Base-by-base conservation (phyloP, 2,329 filamentous ascomycete species). In the Fusarium armeniacum region DNA sequence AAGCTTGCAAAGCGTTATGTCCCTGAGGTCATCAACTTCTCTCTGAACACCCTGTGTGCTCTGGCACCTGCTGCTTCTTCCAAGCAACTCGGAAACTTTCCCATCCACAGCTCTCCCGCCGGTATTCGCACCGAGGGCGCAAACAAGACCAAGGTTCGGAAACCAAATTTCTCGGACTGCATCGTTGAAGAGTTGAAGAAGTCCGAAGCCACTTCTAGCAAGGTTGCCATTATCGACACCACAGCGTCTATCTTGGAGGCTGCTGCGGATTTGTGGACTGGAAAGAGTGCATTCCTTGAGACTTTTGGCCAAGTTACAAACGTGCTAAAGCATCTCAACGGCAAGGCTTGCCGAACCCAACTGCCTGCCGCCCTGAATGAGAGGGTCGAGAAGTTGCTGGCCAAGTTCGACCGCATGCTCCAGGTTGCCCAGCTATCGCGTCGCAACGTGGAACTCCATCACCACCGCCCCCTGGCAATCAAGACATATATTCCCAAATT, bases 401-500 rank as follows among this genome's bases (percentile, higher is more conserved):
- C 78, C 38, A 86, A 84, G 70, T 75, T 91, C 30, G 78, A 82
- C 38, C 81, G 83, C 44, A 85, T 89, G 75, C 82, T 93, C 64
- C 81, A 85, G 15, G 82, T 91, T 53, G 86, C 93, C 2, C 86
- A 85, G 44, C 84, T 91, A 22, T 81, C 85, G 43, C 93, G 94
- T 40, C 90, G 92, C 11, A 93, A 94, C 3, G 88, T 98, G 32
- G 88, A 93, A 75, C 88, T 99, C 5, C 96, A 99, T 82, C 87
- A 96, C 81, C 96, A 99, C 84, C 87, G 87, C 1, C 93, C 94
- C 0, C 86, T 97, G 4, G 91, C 96, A 24, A 97, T 98, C 83
- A 94, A 95, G 80, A 90, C 89, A 10, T 90, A 88, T 62, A 89
- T 98, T 47, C 96, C 96, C 80, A 97, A 97, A 80, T 99, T 98